phyloP scores from a whole-genome alignment of 2,329 filamentous ascomycete genomes.

The Metarhizium guizhouense region DNA sequence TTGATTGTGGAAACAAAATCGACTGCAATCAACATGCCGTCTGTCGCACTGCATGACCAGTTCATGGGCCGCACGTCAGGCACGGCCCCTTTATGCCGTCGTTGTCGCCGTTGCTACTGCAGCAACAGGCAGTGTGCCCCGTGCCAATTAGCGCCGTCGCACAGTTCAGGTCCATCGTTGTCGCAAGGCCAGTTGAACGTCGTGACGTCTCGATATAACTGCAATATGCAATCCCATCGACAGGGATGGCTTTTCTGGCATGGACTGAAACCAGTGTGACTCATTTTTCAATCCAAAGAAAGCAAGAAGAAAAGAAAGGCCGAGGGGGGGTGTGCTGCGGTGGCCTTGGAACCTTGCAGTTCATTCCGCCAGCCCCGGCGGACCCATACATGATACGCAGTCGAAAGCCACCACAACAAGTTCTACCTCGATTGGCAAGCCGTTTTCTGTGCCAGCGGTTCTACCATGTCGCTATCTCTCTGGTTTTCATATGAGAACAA shows the following conservation, averaged over 20 bases:
- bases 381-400: neutral
- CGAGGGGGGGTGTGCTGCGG: too few species aligned
- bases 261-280: conserved; percentile 14
- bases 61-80: too few species aligned
- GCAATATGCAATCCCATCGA: conserved; percentile 3
- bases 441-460: neutral
- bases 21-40: too few species aligned
- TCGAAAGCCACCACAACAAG: neutral
- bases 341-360: neutral
- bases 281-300: conserved; percentile 10
- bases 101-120: neutral
- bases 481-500: neutral
- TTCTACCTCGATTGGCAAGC: neutral
- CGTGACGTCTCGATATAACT: neutral
- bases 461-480: neutral
- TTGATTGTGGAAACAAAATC: too few species aligned
- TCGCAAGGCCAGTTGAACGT: neutral
- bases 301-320: neutral
- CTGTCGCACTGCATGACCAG: too few species aligned
- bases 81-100: too few species aligned
- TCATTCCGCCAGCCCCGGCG: conserved; percentile 9
- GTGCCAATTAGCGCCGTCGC: neutral
- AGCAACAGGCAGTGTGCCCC: conserved; percentile 1
- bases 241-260: conserved; percentile 6
- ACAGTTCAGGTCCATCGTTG: neutral